Conservation (phyloP, 2,329 filamentous ascomycete genomes). For the Cucurbitaria berberidis region DNA sequence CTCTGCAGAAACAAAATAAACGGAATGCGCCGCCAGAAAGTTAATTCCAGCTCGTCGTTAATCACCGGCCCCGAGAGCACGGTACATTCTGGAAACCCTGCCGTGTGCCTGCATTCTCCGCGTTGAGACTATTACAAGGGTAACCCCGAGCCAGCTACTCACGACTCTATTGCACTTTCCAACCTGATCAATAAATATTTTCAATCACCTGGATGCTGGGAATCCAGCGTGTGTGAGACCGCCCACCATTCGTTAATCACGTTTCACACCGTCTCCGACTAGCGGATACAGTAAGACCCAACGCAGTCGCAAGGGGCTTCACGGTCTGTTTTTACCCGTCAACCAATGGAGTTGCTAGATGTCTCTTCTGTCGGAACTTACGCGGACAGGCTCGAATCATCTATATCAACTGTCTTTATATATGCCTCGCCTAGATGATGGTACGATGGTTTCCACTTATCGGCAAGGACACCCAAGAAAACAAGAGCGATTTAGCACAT, state of each 20-base stretch:
- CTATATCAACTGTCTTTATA: background rate
- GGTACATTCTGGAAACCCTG: constrained; percentile 15
- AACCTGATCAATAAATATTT: background rate
- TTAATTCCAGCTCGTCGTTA: constrained; percentile 1
- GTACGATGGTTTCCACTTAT: background rate
- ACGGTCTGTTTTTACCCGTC: background rate
- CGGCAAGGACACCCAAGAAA: background rate
- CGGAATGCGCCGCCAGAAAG: constrained; percentile 7
- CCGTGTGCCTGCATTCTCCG: constrained; percentile 16
- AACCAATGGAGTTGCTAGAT: background rate
- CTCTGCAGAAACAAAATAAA: no score
- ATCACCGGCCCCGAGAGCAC: constrained; percentile 12
- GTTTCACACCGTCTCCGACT: background rate
- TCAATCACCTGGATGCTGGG: background rate
- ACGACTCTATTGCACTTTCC: background rate
- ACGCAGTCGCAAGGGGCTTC: background rate
- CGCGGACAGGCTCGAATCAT: background rate
- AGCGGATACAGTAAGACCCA: background rate
- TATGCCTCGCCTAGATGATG: background rate
- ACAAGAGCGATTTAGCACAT: background rate
- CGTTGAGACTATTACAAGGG: background rate
- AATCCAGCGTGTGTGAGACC: background rate
- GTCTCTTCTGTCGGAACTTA: background rate
- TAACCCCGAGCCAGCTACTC: background rate
- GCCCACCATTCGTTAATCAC: background rate